phyloP scores from a whole-genome alignment of 768 basidiomycete genomes.

The Termitomyces sp. region DNA sequence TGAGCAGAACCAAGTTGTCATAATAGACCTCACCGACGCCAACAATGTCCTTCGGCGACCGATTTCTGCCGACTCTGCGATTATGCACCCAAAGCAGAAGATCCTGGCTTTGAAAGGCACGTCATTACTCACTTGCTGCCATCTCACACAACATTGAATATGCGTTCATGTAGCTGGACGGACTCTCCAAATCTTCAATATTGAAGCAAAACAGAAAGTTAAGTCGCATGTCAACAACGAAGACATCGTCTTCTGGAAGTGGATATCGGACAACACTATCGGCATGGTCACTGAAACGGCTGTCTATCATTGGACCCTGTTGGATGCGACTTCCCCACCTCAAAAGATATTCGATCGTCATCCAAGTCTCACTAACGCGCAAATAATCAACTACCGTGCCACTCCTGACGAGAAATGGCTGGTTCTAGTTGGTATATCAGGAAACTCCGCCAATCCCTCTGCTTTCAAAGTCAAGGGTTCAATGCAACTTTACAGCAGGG shows the following conservation, averaged over 20 bases:
- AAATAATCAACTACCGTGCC: slow-evolving; percentile 97
- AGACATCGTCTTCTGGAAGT: slow-evolving; percentile 98
- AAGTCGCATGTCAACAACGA: slow-evolving; percentile 92
- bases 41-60: slow-evolving; percentile 95
- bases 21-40: slow-evolving; percentile 95
- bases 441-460: slow-evolving; percentile 86
- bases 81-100: slow-evolving; percentile 97
- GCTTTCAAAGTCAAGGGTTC: slow-evolving; percentile 99
- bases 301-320: slow-evolving; percentile 87
- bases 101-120: slow-evolving; percentile 91
- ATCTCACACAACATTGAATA: slow-evolving; percentile 10
- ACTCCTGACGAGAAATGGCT: slow-evolving; percentile 96
- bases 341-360: slow-evolving; percentile 97
- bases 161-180: slow-evolving; percentile 69
- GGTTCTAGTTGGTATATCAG: slow-evolving; percentile 91
- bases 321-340: slow-evolving; percentile 68
- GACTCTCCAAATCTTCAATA: slow-evolving; percentile 96
- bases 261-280: slow-evolving; percentile 87
- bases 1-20: slow-evolving; percentile 96
- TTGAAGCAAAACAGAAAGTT: slow-evolving; percentile 96
- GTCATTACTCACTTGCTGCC: slow-evolving; percentile 14
- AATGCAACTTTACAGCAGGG: slow-evolving; percentile 94
- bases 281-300: slow-evolving; percentile 94
- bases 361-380: slow-evolving; percentile 86
- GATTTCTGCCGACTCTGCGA: slow-evolving; percentile 97